Evolutionary conservation across 129 eudicot species (phyloP), one percentile per base, ranked within the genome.

Genomic region (Flaveria brownii): DNA sequence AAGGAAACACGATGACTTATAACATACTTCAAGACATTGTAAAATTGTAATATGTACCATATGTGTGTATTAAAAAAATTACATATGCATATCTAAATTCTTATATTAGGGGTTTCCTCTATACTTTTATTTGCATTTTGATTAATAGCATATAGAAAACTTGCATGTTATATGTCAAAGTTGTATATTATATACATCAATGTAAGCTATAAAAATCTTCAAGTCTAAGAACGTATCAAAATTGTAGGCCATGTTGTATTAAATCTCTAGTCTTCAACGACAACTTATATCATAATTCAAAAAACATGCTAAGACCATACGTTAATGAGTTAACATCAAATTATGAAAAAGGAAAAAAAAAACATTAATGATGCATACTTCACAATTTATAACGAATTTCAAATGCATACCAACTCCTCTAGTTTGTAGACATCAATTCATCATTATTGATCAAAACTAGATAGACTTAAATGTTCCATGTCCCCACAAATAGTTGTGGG

Each of bases 401-500:
- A 78, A 59, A 60, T 51, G 36, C 25, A 63, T 50, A 72, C 57
- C 59, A 61, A 46, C 11, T 70, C 54, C 14, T 78, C 71, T 59
- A 17, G 54, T 71, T 62, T 50, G 43, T 20, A 60, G 43, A 69
- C 66, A 72, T 63, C 56, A 62, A 22, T 33, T 28, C 72, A 49
- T 71, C 67, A 71, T 72, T 51, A 26, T 71, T 71, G 36, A 62
- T 63, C 25, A 72, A 30, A 54, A 22, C 67, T 22, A 72, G 26
- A 61, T 22, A 5, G 45, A 77, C 73, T 23, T 68, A 17, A 69
- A 47, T 59, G 76, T 56, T 30, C 64, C 14, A 22, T 79, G 82
- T 47, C 77, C 77, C 73, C 72, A 79, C 78, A 79, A 62, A 71
- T 18, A 56, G 17, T 46, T 73, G 45, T 23, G 30, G 16, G 54